Conservation (phyloP, 306 rosid species). For the Hippophae gyantsensis region DNA sequence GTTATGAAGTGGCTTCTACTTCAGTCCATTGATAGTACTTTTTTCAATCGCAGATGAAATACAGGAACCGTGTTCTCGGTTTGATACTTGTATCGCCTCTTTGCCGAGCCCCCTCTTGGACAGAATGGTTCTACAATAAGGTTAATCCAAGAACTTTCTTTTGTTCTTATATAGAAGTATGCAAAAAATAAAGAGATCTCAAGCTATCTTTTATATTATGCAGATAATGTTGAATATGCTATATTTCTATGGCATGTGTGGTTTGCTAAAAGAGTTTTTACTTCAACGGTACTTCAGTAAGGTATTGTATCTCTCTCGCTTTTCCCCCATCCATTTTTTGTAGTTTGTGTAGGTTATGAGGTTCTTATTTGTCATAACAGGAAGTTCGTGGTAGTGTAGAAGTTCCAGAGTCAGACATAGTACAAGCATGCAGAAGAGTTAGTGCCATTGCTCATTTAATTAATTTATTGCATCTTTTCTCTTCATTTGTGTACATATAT, state of each 20-base stretch:
- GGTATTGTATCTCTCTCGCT: conserved; percentile 29
- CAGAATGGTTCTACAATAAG: conserved; percentile 90
- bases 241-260: conserved; percentile 81
- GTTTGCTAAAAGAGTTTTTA: conserved; percentile 69
- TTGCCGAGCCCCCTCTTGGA: conserved; percentile 86
- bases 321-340: not conserved
- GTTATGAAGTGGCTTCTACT: not conserved
- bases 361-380: conserved; percentile 28
- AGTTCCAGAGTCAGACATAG: conserved; percentile 84
- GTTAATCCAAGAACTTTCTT: conserved; percentile 25
- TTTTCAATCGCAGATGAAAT: conserved; percentile 48
- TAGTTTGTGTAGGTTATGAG: conserved; percentile 8
- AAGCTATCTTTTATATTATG: conserved; percentile 18
- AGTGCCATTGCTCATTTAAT: conserved; percentile 25
- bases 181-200: conserved; percentile 7
- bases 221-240: conserved; percentile 76
- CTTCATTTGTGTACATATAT: too few species aligned
- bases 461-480: not conserved
- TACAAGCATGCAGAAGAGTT: conserved; percentile 85
- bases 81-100: conserved; percentile 87
- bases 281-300: conserved; percentile 90
- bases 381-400: conserved; percentile 75
- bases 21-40: conserved; percentile 9
- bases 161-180: not conserved
- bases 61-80: conserved; percentile 84